Evolutionary conservation across 495 filamentous ascomycete species (phyloP).

Genomic region (Eremomyces bilateralis): DNA sequence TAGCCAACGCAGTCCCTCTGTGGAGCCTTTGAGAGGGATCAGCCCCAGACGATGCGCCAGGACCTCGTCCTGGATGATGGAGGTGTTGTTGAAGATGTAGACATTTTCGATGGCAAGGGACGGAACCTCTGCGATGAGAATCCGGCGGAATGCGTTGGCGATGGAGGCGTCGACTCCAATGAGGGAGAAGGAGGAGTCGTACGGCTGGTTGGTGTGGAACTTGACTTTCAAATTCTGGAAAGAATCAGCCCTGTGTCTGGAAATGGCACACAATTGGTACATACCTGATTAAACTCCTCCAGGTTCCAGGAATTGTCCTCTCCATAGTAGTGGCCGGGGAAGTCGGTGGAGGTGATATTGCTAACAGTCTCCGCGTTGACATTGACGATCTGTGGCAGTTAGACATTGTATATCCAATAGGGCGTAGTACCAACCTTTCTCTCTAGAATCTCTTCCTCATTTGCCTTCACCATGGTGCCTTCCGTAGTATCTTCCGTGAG

Average conservation of each 20-base stretch:
- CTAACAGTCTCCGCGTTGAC: conserved; percentile 77
- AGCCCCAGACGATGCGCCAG: conserved; percentile 74
- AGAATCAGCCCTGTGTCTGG: conserved; percentile 1
- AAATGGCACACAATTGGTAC: conserved; percentile 1
- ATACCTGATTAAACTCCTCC: conserved; percentile 43
- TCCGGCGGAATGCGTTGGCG: conserved; percentile 95
- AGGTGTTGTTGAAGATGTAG: conserved; percentile 86
- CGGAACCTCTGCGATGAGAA: conserved; percentile 86
- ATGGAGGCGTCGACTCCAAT: conserved; percentile 80
- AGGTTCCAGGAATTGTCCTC: conserved; percentile 78
- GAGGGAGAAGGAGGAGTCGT: conserved; percentile 69
- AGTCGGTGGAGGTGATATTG: conserved; percentile 71
- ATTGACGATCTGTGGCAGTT: conserved; percentile 41
- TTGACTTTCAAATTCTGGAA: conserved; percentile 42
- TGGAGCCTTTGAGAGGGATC: conserved; percentile 63
- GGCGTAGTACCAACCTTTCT: not conserved
- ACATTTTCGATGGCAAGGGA: conserved; percentile 83
- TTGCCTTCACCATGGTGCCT: not conserved
- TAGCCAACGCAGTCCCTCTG: conserved; percentile 55
- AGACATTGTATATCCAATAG: not conserved
- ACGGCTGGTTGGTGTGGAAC: conserved; percentile 58
- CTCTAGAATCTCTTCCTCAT: not conserved
- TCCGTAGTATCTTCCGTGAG: not conserved
- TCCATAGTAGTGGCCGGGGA: conserved; percentile 71
- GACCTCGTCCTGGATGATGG: conserved; percentile 93